These are phyloP conservation scores for Aeschynomene evenia DNA, from an alignment of 306 rosid species.

Conservation along the genomic window DNA sequence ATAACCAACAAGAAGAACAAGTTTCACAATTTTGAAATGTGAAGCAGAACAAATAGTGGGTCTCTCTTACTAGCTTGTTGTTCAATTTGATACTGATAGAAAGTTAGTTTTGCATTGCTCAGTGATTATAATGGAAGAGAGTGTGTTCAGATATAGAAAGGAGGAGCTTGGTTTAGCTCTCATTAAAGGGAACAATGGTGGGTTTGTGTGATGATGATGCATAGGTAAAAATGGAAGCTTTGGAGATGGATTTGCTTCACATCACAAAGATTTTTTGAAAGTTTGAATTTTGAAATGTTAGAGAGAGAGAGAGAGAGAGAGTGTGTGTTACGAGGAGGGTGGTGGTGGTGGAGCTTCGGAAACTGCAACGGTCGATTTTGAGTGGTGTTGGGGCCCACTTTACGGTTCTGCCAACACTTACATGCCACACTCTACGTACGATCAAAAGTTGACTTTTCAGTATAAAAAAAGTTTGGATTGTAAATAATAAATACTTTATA, in stretches of 20 bases:
- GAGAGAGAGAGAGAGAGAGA: slow-evolving; percentile 21
- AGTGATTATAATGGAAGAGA: neutral
- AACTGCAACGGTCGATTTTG: slow-evolving; percentile 54
- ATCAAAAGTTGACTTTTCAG: slow-evolving; percentile 23
- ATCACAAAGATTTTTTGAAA: slow-evolving; percentile 40
- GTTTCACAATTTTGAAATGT: neutral
- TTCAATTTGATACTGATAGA: neutral
- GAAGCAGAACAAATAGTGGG: neutral
- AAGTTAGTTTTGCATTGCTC: neutral
- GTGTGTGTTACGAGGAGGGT: slow-evolving; percentile 39
- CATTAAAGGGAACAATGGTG: neutral
- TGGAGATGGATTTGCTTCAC: slow-evolving; percentile 23
- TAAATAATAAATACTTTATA: too few species aligned
- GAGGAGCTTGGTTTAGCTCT: neutral
- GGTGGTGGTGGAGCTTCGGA: slow-evolving; percentile 6
- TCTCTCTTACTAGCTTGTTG: neutral
- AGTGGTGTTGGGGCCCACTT: slow-evolving; percentile 12
- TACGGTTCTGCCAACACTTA: neutral
- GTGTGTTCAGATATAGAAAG: neutral
- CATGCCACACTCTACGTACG: neutral
- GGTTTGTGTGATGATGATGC: neutral
- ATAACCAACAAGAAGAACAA: neutral
- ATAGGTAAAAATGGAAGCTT: slow-evolving; percentile 45
- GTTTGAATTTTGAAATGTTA: slow-evolving; percentile 76
- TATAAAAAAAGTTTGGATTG: neutral